These are phyloP conservation scores for Datisca glomerata DNA, from an alignment of 306 rosid species.

Conservation along the genomic window DNA sequence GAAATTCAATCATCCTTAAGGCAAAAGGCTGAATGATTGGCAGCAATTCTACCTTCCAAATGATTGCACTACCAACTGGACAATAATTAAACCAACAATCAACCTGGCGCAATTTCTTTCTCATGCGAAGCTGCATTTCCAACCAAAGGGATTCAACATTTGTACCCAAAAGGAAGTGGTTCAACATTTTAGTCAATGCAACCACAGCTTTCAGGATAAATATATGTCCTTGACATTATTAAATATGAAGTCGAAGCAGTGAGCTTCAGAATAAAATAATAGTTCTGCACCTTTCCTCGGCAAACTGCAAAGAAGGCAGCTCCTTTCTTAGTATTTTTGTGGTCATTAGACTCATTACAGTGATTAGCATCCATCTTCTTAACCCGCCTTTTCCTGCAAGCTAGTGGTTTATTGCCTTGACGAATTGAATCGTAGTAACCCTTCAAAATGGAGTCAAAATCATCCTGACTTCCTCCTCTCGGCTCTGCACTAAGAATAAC, in stretches of 20 bases:
- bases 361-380: slow-evolving; percentile 32
- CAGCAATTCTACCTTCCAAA: too few relatives aligned
- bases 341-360: slow-evolving; percentile 21
- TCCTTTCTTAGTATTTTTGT: slow-evolving; percentile 31
- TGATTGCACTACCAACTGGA: too few relatives aligned
- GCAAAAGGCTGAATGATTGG: too few relatives aligned
- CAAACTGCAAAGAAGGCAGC: slow-evolving; percentile 88
- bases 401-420: slow-evolving; percentile 29
- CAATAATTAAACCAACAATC: neutral
- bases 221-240: neutral
- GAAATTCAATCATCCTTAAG: too few relatives aligned
- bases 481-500: slow-evolving; percentile 54
- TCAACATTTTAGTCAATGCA: too few relatives aligned
- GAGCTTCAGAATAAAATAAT: neutral
- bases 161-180: too few relatives aligned
- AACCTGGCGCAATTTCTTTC: neutral
- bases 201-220: neutral
- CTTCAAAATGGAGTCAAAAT: slow-evolving; percentile 64
- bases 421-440: slow-evolving; percentile 63
- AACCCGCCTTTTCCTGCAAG: slow-evolving; percentile 44
- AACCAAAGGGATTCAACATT: neutral
- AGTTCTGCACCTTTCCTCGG: slow-evolving; percentile 76
- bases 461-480: slow-evolving; percentile 80
- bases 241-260: neutral
- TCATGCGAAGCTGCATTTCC: slow-evolving; percentile 2